Evolutionary conservation across 495 filamentous ascomycete species (phyloP).

Genomic region (Aspergillus sclerotiicarbonarius): DNA sequence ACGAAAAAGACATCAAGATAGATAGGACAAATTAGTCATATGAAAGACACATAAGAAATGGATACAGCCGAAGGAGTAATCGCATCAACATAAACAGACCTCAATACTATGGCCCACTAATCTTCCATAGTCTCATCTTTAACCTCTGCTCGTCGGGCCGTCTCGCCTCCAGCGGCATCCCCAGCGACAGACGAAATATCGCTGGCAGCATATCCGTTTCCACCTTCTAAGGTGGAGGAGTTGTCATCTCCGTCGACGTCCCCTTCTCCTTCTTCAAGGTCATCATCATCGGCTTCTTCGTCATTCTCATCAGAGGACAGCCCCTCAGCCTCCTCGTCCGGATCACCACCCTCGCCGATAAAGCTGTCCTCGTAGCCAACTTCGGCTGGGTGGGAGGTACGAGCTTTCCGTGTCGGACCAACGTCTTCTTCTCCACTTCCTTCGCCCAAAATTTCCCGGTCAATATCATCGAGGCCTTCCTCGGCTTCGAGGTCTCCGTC

Average conservation of each 20-base stretch:
- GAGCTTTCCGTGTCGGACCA: conserved; percentile 17
- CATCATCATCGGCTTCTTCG: conserved; percentile 38
- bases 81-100: background rate
- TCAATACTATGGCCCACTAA: conserved; percentile 10
- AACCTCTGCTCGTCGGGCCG: conserved; percentile 19
- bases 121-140: conserved; percentile 37
- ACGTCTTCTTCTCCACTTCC: conserved; percentile 45
- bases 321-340: conserved; percentile 25
- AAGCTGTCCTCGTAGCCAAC: conserved; percentile 29
- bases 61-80: background rate
- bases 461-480: conserved; percentile 48
- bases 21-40: background rate
- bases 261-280: conserved; percentile 28
- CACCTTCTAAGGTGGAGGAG: conserved; percentile 41
- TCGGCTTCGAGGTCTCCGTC: conserved; percentile 41
- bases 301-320: conserved; percentile 32
- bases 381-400: conserved; percentile 16
- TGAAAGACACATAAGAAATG: conserved; percentile 1
- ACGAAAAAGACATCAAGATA: conserved; percentile 2
- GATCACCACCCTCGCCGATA: conserved; percentile 29
- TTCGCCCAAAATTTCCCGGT: conserved; percentile 51
- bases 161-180: conserved; percentile 19
- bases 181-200: conserved; percentile 34
- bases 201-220: conserved; percentile 40
- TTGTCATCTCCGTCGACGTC: conserved; percentile 40